A percentile compares a stretch with the other conserved stretches of the same genome.
Conservation (phyloP, 2,329 filamentous ascomycete species). For the Phaeophleospora eucalypticola region DNA sequence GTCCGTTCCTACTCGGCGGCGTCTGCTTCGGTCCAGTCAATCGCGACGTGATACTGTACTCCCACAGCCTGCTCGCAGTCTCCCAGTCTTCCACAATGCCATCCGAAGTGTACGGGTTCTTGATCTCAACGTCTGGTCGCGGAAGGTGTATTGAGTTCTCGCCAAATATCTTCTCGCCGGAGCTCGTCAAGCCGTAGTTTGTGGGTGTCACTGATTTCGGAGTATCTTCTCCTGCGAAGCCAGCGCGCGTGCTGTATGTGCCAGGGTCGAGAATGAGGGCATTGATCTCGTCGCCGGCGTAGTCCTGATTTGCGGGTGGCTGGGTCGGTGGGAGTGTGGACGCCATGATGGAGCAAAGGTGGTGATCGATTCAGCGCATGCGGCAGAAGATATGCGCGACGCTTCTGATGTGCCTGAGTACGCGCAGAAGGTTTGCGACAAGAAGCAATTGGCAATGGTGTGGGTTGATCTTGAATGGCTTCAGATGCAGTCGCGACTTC, state of each 20-base stretch:
- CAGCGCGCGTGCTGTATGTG: conserved; percentile 84
- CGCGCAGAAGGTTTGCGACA: too few relatives aligned
- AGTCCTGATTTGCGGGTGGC: conserved; percentile 21
- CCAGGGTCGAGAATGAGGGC: conserved; percentile 95
- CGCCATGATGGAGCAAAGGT: conserved; percentile 15
- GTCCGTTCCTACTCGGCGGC: conserved; percentile 68
- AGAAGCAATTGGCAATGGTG: too few relatives aligned
- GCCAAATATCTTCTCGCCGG: conserved; percentile 66
- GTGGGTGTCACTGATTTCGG: conserved; percentile 91
- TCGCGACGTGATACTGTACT: conserved; percentile 83
- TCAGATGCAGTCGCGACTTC: not conserved
- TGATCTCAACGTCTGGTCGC: conserved; percentile 70
- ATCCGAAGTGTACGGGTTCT: conserved; percentile 87
- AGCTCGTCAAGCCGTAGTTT: conserved; percentile 67
- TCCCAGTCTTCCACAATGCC: conserved; percentile 97
- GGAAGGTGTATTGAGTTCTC: conserved; percentile 85
- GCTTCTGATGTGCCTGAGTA: not conserved
- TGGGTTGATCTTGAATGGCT: conserved; percentile 1
- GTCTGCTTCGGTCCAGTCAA: conserved; percentile 72
- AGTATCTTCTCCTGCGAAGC: conserved; percentile 95
- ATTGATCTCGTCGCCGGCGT: conserved; percentile 73
- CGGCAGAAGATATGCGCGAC: conserved; percentile 5
- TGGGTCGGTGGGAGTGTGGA: conserved; percentile 28
- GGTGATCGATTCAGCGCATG: conserved; percentile 1
- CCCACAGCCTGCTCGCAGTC: conserved; percentile 81